Base-by-base conservation (phyloP, 768 basidiomycete species). In the Neoboletus magnificus region DNA sequence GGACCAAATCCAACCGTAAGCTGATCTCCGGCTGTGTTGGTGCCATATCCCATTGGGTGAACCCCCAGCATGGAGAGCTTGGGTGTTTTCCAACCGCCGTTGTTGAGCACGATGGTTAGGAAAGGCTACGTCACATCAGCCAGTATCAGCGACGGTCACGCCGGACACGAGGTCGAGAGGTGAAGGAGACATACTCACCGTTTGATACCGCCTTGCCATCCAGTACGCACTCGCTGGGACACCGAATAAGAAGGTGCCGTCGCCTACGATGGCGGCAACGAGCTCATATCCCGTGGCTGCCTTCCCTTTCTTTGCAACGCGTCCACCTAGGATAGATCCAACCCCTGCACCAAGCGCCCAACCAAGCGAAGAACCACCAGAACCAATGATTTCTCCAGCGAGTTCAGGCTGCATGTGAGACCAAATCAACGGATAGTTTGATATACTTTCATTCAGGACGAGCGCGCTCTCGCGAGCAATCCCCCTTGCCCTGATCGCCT, bases 1-100 rank as follows among this genome's bases (percentile, higher is more conserved):
- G 85, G 85, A 0, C 85, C 85, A 59, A 89, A 87, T 0, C 85
- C 84, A 13, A 84, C 78, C 8, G 83, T 79, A 1, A 89, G 78
- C 47, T 78, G 71, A 8, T 74, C 74, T 0, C 80, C 82, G 1
- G 74, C 63, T 0, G 65, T 62, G 1, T 68, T 72, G 9, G 79
- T 74, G 3, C 85, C 86, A 42, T 79, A 66, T 0, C 87, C 86
- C 0, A 63, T 58, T 0, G 87, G 87, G 60, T 89, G 81, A 0
- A 88, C 78, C 4, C 80, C 80, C 10, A 86, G 70, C 82, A 89
- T 82, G 0, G 85, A 87, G 15, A 80, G 61, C 57, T 77, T 82
- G 4, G 87, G 87, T 0, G 84, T 82, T 61, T 76, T 82, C 85
- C 84, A 86, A 0, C 85, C 86, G 0, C 85, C 86, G 54, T 89